These are phyloP conservation scores for Paecilomyces variotii DNA, from an alignment of 2,329 filamentous ascomycete genomes.

Conservation along the genomic window DNA sequence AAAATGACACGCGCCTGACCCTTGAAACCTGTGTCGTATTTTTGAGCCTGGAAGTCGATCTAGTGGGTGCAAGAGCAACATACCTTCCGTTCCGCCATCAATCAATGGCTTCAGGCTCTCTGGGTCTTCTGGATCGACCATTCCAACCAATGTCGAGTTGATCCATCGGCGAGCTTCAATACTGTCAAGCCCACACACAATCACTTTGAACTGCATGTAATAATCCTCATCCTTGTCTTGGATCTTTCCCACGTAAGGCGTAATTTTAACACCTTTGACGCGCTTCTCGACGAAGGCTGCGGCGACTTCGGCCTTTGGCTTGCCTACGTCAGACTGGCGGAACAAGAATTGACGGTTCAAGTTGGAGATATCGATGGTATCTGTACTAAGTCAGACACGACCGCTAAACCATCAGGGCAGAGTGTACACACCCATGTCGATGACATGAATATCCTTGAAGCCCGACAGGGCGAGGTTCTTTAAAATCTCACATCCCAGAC, in stretches of 20 bases:
- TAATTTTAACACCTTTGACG: constrained; percentile 86
- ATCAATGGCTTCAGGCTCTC: constrained; percentile 90
- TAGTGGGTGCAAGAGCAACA: neutral
- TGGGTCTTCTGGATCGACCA: constrained; percentile 75
- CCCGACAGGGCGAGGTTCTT: constrained; percentile 93
- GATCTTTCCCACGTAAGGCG: constrained; percentile 86
- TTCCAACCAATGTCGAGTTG: constrained; percentile 82
- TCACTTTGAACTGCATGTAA: constrained; percentile 92
- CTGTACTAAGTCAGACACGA: constrained; percentile 38
- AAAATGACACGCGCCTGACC: constrained; percentile 89
- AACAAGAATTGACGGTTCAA: constrained; percentile 97
- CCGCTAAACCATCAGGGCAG: neutral
- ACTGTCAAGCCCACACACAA: constrained; percentile 91
- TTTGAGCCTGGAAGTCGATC: constrained; percentile 6
- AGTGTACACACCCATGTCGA: constrained; percentile 76
- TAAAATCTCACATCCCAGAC: constrained; percentile 89
- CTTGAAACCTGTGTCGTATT: constrained; percentile 67
- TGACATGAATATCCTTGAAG: constrained; percentile 96
- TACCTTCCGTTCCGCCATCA: constrained; percentile 89
- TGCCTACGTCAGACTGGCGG: constrained; percentile 82
- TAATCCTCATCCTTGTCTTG: constrained; percentile 95
- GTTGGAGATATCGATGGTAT: constrained; percentile 98
- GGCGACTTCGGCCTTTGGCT: constrained; percentile 86
- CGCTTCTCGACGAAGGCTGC: constrained; percentile 84
- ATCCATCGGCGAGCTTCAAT: constrained; percentile 99